phyloP scores from a whole-genome alignment of 2,329 filamentous ascomycete genomes.

The Trichoderma koningiopsis region DNA sequence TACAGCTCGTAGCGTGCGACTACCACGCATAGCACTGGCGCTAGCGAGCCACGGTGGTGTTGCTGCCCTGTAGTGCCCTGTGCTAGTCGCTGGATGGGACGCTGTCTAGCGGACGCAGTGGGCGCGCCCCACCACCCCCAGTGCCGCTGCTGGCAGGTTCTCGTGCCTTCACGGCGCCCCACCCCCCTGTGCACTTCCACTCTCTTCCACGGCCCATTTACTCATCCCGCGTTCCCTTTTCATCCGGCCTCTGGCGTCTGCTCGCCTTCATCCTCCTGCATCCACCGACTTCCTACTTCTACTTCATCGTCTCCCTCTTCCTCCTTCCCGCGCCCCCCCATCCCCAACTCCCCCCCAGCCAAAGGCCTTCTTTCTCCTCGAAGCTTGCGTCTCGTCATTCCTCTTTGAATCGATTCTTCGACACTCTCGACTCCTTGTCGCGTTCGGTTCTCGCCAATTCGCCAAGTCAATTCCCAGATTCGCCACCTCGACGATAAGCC shows the following conservation, averaged over 20 bases:
- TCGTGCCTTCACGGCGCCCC: slow-evolving; percentile 21
- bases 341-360: slow-evolving; percentile 34
- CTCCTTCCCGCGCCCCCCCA: slow-evolving; percentile 32
- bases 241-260: slow-evolving; percentile 30
- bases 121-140: slow-evolving; percentile 14
- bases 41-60: neutral
- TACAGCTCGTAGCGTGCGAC: neutral
- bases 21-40: neutral
- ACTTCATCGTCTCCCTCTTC: slow-evolving; percentile 37
- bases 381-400: slow-evolving; percentile 35
- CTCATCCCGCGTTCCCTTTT: slow-evolving; percentile 31
- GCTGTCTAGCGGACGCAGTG: neutral
- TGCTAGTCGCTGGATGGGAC: slow-evolving; percentile 10
- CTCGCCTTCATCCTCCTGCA: slow-evolving; percentile 35
- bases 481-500: slow-evolving; percentile 30
- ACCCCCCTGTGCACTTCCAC: slow-evolving; percentile 37
- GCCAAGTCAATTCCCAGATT: slow-evolving; percentile 27
- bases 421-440: slow-evolving; percentile 27
- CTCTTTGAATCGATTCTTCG: slow-evolving; percentile 21
- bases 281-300: slow-evolving; percentile 29
- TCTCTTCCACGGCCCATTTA: slow-evolving; percentile 36
- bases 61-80: slow-evolving; percentile 9
- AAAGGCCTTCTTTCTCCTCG: slow-evolving; percentile 43
- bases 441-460: slow-evolving; percentile 22
- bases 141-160: slow-evolving; percentile 25